phyloP scores from a whole-genome alignment of 2,329 filamentous ascomycete species.

The Furcasterigmium furcatum region DNA sequence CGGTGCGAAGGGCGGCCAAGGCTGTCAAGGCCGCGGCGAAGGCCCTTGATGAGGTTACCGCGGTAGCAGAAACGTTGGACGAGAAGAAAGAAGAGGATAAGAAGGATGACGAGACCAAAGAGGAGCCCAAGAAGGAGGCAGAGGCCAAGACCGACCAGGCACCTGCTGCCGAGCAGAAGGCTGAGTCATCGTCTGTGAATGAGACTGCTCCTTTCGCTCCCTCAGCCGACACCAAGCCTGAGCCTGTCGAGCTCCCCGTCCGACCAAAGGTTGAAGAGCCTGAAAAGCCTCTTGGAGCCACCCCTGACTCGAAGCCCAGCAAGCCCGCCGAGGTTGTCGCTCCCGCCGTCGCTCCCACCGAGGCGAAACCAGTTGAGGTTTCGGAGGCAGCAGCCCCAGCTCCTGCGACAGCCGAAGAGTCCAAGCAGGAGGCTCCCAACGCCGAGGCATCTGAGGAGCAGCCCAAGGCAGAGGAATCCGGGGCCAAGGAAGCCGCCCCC shows the following conservation, averaged over 20 bases:
- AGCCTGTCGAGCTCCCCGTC: not conserved
- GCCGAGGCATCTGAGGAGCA: slow-evolving; percentile 4
- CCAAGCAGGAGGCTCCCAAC: not conserved
- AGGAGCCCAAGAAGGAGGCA: slow-evolving; percentile 7
- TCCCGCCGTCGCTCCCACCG: not conserved
- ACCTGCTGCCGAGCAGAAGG: slow-evolving; percentile 6
- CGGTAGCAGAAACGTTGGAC: not conserved
- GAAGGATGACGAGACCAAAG: slow-evolving; percentile 11
- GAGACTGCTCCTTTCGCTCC: not conserved
- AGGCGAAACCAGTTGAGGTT: slow-evolving; percentile 2
- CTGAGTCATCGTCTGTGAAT: no score
- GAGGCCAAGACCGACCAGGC: no score
- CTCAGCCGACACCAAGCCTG: slow-evolving; percentile 1
- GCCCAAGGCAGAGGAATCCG: slow-evolving; percentile 8
- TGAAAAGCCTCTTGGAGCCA: not conserved
- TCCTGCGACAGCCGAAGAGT: no score
- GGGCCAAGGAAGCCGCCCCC: no score
- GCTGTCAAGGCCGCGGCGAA: slow-evolving; percentile 15
- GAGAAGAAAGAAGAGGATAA: slow-evolving; percentile 13
- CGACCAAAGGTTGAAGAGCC: not conserved
- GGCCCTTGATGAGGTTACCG: slow-evolving; percentile 8
- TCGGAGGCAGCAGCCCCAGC: not conserved
- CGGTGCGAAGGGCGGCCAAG: slow-evolving; percentile 7
- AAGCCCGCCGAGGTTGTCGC: not conserved
- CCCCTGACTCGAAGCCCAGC: not conserved